Evolutionary conservation across 2,329 filamentous ascomycete genomes (phyloP), one percentile per base, ranked within the genome.

Genomic region (Neonectria hederae): DNA sequence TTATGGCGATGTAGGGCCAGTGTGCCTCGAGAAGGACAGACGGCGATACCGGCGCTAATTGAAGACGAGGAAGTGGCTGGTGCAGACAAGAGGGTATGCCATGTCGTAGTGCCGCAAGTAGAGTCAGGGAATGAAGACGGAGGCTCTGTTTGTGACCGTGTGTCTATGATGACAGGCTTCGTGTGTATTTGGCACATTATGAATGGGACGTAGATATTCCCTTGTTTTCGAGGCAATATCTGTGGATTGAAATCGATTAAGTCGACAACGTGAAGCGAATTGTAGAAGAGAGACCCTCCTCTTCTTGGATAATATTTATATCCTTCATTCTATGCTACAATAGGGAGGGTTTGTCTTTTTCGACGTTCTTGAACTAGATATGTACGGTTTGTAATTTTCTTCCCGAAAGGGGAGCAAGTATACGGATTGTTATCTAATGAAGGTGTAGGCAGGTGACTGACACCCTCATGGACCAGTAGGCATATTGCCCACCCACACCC

Each of bases 1-100:
- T 63, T 64, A 38, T 75, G 73, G 9, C 65, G 67, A 40, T 75
- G 73, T 7, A 74, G 65, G 7, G 72, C 67, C 5, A 75, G 61
- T 0, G 54, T 54, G 2, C 73, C 73, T 9, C 60, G 56, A 0
- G 61, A 32, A 6, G 73, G 67, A 28, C 73, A 75, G n/a, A 58
- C 65, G 1, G 71, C 73, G 13, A 73, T 65, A 6, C 71, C 71
- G 1, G 56, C 59, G 22, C 66, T 68, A 13, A 73, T 35, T 0
- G 66, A 66, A 8, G 52, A 43, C 0, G 65, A 62, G 9, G 46
- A 21, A 1, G 71, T 73, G 28, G 21, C 48, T 4, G 71, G 69
- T 1, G 56, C 46, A 5, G 69, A 71, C 1, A 73, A 32, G 0
- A 72, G 63, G 3, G 68, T 73, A 14, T 73, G 69, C 71, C 71